Percentiles rank a stretch among this genome's conserved stretches.
Conservation (phyloP, 345 rosid genomes). For the Gossypium sturtianum region DNA sequence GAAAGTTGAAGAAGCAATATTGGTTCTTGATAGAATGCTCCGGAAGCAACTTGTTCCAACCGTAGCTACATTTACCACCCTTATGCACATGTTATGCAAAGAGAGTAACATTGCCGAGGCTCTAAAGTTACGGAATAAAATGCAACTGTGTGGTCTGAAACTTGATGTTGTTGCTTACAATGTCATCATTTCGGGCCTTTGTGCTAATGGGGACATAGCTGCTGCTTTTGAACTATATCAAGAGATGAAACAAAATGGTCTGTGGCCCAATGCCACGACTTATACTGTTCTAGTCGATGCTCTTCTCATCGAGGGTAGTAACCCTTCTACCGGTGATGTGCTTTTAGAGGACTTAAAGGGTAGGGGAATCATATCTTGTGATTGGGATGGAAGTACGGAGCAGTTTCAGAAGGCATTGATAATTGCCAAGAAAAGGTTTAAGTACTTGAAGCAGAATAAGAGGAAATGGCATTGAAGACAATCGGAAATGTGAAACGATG, state of each 20-base stretch:
- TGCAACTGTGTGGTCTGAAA: conserved; percentile 53
- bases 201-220: conserved; percentile 45
- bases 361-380: conserved; percentile 47
- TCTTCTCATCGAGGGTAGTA: conserved; percentile 26
- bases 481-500: background rate
- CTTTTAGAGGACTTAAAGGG: conserved; percentile 54
- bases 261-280: conserved; percentile 64
- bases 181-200: conserved; percentile 67
- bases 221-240: conserved; percentile 55
- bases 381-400: conserved; percentile 30
- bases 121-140: conserved; percentile 38
- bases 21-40: conserved; percentile 59
- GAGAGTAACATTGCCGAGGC: conserved; percentile 47
- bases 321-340: conserved; percentile 26
- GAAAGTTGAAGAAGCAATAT: conserved; percentile 65
- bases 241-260: conserved; percentile 62
- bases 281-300: conserved; percentile 52
- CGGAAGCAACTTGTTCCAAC: conserved; percentile 53
- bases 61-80: conserved; percentile 66
- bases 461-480: background rate
- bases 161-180: conserved; percentile 66
- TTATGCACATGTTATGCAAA: conserved; percentile 61
- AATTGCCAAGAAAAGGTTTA: background rate
- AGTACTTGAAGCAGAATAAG: conserved; percentile 2
- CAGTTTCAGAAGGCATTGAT: conserved; percentile 15